These are phyloP conservation scores for Dactylellina haptotyla DNA, from an alignment of 2,329 filamentous ascomycete genomes.

Conservation along the genomic window DNA sequence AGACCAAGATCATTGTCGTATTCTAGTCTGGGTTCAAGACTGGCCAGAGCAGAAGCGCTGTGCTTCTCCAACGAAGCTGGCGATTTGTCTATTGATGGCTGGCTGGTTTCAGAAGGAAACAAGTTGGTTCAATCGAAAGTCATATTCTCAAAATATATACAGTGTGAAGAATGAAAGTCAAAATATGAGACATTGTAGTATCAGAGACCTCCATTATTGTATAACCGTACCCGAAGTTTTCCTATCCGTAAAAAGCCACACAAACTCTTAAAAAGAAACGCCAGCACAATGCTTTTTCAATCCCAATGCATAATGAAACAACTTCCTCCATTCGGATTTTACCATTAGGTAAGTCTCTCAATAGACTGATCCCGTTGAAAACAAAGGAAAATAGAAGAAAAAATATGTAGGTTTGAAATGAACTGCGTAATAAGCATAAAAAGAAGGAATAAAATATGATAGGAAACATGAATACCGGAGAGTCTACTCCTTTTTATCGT, in stretches of 20 bases:
- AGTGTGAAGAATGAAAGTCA: not conserved
- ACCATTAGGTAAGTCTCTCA: not conserved
- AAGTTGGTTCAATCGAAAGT: not conserved
- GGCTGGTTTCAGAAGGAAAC: not conserved
- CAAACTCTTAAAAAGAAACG: not conserved
- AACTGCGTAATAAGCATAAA: not conserved
- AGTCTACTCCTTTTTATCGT: constrained; percentile 11
- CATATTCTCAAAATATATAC: not conserved
- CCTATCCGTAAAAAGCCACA: not conserved
- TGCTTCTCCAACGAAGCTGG: not conserved
- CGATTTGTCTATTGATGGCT: not conserved
- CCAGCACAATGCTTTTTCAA: not conserved
- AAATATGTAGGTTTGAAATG: constrained; percentile 1
- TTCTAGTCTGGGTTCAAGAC: no score
- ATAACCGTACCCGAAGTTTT: not conserved
- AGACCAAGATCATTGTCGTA: no score
- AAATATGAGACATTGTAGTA: not conserved
- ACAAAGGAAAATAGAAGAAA: not conserved
- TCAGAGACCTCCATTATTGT: not conserved
- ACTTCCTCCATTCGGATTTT: not conserved
- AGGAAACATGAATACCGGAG: not conserved
- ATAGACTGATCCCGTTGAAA: no score
- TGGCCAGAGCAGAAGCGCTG: no score
- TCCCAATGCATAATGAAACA: not conserved
- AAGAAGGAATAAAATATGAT: not conserved